Percentiles rank a stretch among this genome's conserved stretches.
Conservation (phyloP, 129 eudicot species). For the Pulicaria dysenterica region DNA sequence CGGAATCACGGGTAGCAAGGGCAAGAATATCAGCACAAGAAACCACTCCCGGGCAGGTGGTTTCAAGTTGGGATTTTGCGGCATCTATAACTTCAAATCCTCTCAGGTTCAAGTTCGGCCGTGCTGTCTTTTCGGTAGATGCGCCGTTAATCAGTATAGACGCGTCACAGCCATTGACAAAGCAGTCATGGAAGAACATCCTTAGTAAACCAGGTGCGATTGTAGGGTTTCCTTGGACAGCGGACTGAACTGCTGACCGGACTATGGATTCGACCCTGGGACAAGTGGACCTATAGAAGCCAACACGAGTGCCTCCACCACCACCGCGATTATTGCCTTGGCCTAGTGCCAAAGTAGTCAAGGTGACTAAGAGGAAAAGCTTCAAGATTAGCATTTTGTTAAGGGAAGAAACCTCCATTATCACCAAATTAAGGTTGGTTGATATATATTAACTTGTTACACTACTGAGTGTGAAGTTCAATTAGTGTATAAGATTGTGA, state of each 20-base stretch:
- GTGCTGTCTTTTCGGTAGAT: slow-evolving; percentile 57
- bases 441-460: not conserved
- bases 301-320: slow-evolving; percentile 45
- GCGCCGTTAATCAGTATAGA: slow-evolving; percentile 74
- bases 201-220: slow-evolving; percentile 66
- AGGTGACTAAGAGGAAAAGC: slow-evolving; percentile 32
- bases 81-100: slow-evolving; percentile 86
- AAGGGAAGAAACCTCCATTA: slow-evolving; percentile 17
- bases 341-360: slow-evolving; percentile 36
- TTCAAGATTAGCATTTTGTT: slow-evolving; percentile 10
- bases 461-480: not conserved
- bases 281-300: slow-evolving; percentile 49
- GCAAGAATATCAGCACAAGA: slow-evolving; percentile 93
- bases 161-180: slow-evolving; percentile 85
- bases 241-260: slow-evolving; percentile 47
- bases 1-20: slow-evolving; percentile 81
- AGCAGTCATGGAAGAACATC: slow-evolving; percentile 75
- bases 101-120: slow-evolving; percentile 63
- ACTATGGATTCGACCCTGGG: slow-evolving; percentile 63
- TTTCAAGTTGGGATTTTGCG: slow-evolving; percentile 66
- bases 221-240: slow-evolving; percentile 41
- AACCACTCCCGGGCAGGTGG: slow-evolving; percentile 62
- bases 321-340: slow-evolving; percentile 8
- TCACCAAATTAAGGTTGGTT: not conserved
- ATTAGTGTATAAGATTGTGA: slow-evolving; percentile 4